Conservation (phyloP, 208 protist genomes). For the Leishmania gerbilli region DNA sequence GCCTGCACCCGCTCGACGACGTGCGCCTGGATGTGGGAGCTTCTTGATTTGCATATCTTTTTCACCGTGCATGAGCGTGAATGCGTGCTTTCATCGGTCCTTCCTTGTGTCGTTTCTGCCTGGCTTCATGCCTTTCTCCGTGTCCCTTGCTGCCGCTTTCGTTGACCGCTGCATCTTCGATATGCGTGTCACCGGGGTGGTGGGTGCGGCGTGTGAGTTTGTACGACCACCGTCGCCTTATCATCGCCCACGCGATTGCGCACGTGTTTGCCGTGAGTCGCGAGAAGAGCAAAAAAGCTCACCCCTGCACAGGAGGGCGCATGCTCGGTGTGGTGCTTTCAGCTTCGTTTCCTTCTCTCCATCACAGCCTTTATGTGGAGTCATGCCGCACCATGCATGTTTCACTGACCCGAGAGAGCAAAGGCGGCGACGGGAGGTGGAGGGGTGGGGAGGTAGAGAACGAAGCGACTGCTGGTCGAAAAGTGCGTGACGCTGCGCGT, state of each 20-base stretch:
- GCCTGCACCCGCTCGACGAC: background rate
- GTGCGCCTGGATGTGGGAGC: background rate
- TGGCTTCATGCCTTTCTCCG: background rate
- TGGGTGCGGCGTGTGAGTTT: background rate
- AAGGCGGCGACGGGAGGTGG: background rate
- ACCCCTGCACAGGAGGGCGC: background rate
- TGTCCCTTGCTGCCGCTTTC: no score
- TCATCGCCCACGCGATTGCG: background rate
- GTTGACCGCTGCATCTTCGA: background rate
- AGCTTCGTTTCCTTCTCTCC: background rate
- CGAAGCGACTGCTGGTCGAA: background rate
- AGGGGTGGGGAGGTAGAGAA: background rate
- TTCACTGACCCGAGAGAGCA: background rate
- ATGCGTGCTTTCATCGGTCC: background rate
- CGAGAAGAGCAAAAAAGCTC: background rate
- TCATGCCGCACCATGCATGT: background rate
- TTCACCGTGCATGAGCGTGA: background rate
- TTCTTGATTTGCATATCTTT: background rate
- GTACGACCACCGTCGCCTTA: background rate
- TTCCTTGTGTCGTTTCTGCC: background rate
- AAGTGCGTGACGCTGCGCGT: background rate
- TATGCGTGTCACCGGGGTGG: background rate
- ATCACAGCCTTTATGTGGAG: background rate
- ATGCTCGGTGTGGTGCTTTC: background rate
- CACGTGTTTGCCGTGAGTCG: background rate